Percentiles rank a stretch among this genome's conserved stretches.
phyloP scores from a whole-genome alignment of 176 grass and related monocot genomes.

The Neostapfia colusana region DNA sequence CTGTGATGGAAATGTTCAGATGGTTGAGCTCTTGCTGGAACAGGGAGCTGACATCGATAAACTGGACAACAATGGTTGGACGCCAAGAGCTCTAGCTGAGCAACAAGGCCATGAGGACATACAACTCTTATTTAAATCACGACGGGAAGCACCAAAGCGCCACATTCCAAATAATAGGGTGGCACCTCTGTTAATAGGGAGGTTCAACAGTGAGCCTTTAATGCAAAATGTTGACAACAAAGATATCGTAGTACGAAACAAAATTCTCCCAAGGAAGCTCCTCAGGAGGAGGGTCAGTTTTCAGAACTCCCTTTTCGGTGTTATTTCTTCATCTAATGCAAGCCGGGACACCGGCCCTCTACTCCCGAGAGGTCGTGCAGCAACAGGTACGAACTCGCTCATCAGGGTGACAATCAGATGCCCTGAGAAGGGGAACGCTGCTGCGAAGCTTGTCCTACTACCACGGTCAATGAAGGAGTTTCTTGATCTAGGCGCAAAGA shows the following conservation, averaged over 20 bases:
- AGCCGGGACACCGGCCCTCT: constrained; percentile 18
- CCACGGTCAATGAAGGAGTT: constrained; percentile 68
- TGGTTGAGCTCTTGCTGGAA: constrained; percentile 68
- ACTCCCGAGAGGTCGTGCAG: constrained; percentile 27
- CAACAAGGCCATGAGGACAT: constrained; percentile 88
- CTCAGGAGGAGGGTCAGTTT: constrained; percentile 56
- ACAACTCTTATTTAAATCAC: constrained; percentile 54
- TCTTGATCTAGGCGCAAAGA: constrained; percentile 61
- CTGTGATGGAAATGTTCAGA: constrained; percentile 61
- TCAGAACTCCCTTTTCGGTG: constrained; percentile 79
- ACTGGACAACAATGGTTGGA: constrained; percentile 58
- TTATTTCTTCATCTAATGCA: constrained; percentile 55
- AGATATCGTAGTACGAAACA: constrained; percentile 2
- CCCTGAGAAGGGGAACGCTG: constrained; percentile 47
- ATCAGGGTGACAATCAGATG: constrained; percentile 74
- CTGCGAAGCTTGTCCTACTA: constrained; percentile 63
- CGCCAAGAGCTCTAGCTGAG: constrained; percentile 64
- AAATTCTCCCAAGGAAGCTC: constrained; percentile 37
- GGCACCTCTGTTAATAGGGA: constrained; percentile 32
- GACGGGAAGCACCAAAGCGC: constrained; percentile 10
- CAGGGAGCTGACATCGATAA: constrained; percentile 58
- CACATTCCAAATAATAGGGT: background rate
- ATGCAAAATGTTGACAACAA: constrained; percentile 42
- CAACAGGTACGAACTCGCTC: background rate
- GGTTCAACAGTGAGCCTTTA: constrained; percentile 67